Evolutionary conservation across 163 green algal species (phyloP).

Genomic region (Smithsoniella earleae): DNA sequence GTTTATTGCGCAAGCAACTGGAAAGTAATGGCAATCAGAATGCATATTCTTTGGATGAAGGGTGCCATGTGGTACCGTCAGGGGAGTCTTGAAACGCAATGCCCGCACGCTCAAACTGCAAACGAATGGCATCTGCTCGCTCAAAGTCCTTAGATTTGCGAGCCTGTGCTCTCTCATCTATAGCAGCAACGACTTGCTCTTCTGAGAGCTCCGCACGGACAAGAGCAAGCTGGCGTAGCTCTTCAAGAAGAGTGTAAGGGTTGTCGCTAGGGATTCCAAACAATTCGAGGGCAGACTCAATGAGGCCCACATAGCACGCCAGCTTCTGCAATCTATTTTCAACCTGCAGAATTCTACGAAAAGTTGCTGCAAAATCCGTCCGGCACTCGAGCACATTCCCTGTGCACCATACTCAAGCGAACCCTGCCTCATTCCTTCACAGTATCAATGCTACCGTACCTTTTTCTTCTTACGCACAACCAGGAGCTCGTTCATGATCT

Average conservation of each 20-base stretch:
- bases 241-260: constrained; percentile 38
- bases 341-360: constrained; percentile 32
- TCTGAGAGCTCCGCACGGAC: constrained; percentile 57
- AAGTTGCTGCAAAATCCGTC: too few relatives aligned
- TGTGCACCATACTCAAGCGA: too few relatives aligned
- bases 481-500: constrained; percentile 82
- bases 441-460: constrained; percentile 26
- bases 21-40: too few relatives aligned
- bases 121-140: constrained; percentile 60
- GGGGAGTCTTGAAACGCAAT: constrained; percentile 73
- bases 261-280: constrained; percentile 53
- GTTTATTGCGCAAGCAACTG: too few relatives aligned
- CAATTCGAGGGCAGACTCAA: constrained; percentile 41
- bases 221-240: constrained; percentile 62
- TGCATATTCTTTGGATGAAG: constrained; percentile 11
- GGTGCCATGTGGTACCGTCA: constrained; percentile 53
- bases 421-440: background rate
- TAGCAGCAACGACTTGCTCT: constrained; percentile 49
- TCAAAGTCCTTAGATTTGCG: constrained; percentile 72
- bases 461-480: constrained; percentile 55
- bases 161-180: constrained; percentile 50
- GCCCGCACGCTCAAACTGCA: constrained; percentile 55
- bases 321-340: constrained; percentile 37
- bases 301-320: constrained; percentile 12
- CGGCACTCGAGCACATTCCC: too few relatives aligned